These are phyloP conservation scores for Vigna trinervia DNA, from an alignment of 306 rosid genomes.

Conservation along the genomic window DNA sequence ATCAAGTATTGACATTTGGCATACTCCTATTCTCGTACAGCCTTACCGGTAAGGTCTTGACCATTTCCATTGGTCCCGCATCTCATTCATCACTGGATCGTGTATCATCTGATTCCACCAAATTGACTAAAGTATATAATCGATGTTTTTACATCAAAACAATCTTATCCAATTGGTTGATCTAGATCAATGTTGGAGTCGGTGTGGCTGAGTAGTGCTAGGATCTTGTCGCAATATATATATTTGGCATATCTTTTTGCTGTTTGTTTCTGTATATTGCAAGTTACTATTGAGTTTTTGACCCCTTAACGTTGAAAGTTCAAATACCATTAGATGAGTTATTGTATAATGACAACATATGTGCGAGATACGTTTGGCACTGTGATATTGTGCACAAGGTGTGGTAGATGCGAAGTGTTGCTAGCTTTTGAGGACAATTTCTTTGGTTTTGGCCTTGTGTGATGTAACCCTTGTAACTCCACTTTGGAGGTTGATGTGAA, in stretches of 20 bases:
- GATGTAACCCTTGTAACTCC: slow-evolving; percentile 32
- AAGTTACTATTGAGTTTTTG: slow-evolving; percentile 43
- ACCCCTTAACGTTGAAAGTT: slow-evolving; percentile 37
- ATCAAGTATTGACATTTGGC: slow-evolving; percentile 44
- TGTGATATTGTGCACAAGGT: slow-evolving; percentile 38
- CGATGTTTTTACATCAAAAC: slow-evolving; percentile 39
- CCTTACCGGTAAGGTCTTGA: slow-evolving; percentile 43
- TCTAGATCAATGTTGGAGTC: slow-evolving; percentile 42
- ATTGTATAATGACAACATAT: slow-evolving; percentile 34
- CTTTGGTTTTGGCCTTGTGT: slow-evolving; percentile 1
- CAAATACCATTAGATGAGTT: slow-evolving; percentile 36
- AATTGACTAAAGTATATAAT: slow-evolving; percentile 44
- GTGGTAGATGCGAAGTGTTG: slow-evolving; percentile 13
- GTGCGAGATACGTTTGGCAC: slow-evolving; percentile 26
- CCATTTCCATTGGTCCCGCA: slow-evolving; percentile 36
- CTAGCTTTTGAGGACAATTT: slow-evolving; percentile 12
- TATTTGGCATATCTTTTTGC: slow-evolving; percentile 40
- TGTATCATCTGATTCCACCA: slow-evolving; percentile 48
- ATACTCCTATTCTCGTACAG: slow-evolving; percentile 31
- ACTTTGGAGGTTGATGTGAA: slow-evolving; percentile 17
- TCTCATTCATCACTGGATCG: slow-evolving; percentile 42
- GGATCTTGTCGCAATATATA: slow-evolving; percentile 37
- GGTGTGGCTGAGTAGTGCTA: slow-evolving; percentile 41
- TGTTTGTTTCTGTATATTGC: slow-evolving; percentile 45
- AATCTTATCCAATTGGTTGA: slow-evolving; percentile 45